Evolutionary conservation across 768 basidiomycete genomes (phyloP).

Genomic region (Saitozyma podzolica): DNA sequence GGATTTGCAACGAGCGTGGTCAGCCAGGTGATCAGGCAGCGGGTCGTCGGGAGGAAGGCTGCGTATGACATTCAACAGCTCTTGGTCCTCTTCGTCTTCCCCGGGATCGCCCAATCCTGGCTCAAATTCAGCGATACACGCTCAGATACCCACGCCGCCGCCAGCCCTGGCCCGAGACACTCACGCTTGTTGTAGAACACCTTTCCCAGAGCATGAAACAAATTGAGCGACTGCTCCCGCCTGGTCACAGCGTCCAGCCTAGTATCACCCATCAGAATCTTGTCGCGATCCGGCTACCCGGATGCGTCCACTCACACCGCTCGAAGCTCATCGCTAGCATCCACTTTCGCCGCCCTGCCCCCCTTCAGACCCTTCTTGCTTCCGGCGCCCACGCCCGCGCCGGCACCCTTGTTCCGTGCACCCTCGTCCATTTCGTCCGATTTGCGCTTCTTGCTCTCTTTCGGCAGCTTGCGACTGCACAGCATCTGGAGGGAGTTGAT

Average conservation of each 20-base stretch:
- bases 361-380: slow-evolving; percentile 23
- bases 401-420: slow-evolving; percentile 11
- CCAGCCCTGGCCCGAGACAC: slow-evolving; percentile 25
- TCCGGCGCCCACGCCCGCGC: not conserved
- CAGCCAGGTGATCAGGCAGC: slow-evolving; percentile 63
- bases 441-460: slow-evolving; percentile 34
- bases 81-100: slow-evolving; percentile 68
- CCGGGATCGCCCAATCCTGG: slow-evolving; percentile 45
- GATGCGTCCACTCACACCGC: slow-evolving; percentile 40
- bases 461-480: slow-evolving; percentile 11
- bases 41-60: slow-evolving; percentile 56
- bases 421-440: too few relatives aligned
- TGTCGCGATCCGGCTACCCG: not conserved
- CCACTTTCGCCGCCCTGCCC: slow-evolving; percentile 44
- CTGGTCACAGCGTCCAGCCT: slow-evolving; percentile 73
- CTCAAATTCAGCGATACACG: not conserved
- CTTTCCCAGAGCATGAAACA: slow-evolving; percentile 93
- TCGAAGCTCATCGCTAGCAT: slow-evolving; percentile 46
- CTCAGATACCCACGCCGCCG: not conserved
- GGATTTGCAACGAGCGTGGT: slow-evolving; percentile 67
- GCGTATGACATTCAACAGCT: slow-evolving; percentile 64
- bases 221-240: slow-evolving; percentile 77
- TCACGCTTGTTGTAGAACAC: slow-evolving; percentile 92
- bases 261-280: slow-evolving; percentile 1
- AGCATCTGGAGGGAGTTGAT: slow-evolving; percentile 93